Base-by-base conservation (phyloP, 2,329 filamentous ascomycete species). In the Sporothrix pallida region DNA sequence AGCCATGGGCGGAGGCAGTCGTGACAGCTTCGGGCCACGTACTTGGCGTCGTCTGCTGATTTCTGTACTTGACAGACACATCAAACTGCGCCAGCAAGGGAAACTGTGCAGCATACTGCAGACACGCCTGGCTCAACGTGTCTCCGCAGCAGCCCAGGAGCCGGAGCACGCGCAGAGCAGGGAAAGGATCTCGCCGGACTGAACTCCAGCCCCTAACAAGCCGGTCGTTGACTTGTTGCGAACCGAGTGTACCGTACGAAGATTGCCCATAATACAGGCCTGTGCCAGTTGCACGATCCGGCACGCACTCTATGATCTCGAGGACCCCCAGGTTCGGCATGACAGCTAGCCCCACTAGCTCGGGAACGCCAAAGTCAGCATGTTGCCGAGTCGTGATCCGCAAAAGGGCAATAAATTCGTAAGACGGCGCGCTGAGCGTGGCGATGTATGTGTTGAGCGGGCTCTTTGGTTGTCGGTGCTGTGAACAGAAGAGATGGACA, bases 321-420 rank as follows among this genome's bases (percentile, higher is more conserved):
- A 87, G 81, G 2, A 85, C 81, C 9, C 83, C 85, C 4, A 87
- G 82, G 70, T 87, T 87, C 42, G 80, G 81, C 75, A 87, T 80
- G 3, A 81, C 77, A 0, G 83, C 76, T 46, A 87, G 78, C 20
- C 77, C 77, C 1, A 86, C 75, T 42, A 87, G 76, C 69, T 87
- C 84, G 23, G 80, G 78, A 0, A 80, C 80, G 5, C 72, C 76
- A 56, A 80, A 77, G 1, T 44, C 48, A 17, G 72, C 58, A 0
- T n/a, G 23, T 2, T 15, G 6, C 1, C 73, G 76, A 4, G 75
- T 13, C 3, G 26, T 17, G 42, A 81, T 76, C 44, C 76, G 77
- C 0, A 82, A 74, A 48, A 80, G 78, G 2, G 75, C 76, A 42
- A 82, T 74, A 60, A 81, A 82, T 10, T 78, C 78, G 37, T 79